phyloP scores from a whole-genome alignment of 352 stramenopile genomes.

The Ophiocytium majus region DNA sequence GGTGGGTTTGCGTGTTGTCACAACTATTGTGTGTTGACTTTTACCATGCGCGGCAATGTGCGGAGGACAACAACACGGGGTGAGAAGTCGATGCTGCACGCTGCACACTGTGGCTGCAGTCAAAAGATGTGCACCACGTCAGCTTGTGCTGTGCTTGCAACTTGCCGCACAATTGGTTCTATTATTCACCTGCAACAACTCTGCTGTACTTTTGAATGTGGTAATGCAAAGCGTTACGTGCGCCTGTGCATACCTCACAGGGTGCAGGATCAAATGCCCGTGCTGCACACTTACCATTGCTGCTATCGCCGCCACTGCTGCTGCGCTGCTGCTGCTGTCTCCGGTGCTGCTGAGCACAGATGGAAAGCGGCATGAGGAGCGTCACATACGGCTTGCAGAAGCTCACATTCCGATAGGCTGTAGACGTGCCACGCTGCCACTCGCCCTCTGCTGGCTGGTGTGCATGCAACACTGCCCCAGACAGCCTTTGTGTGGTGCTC shows the following conservation, averaged over 20 bases:
- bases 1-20: no score
- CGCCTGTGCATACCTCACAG: background rate
- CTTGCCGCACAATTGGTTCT: no score
- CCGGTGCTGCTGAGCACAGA: slow-evolving; percentile 16
- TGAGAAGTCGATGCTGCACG: no score
- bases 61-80: no score
- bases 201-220: no score
- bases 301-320: background rate
- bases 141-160: no score
- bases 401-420: slow-evolving; percentile 36
- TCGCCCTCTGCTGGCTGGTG: background rate
- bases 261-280: background rate
- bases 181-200: no score
- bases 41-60: no score
- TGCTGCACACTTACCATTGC: background rate
- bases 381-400: slow-evolving; percentile 55
- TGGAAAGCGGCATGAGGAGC: slow-evolving; percentile 54
- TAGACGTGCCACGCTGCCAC: background rate
- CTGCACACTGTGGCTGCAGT: no score
- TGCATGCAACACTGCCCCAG: background rate
- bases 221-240: background rate
- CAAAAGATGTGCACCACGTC: no score
- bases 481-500: background rate
- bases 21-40: no score
- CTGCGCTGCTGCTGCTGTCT: no score